These are phyloP conservation scores for Pestalotiopsis fici DNA, from an alignment of 2,329 filamentous ascomycete species.

Conservation along the genomic window DNA sequence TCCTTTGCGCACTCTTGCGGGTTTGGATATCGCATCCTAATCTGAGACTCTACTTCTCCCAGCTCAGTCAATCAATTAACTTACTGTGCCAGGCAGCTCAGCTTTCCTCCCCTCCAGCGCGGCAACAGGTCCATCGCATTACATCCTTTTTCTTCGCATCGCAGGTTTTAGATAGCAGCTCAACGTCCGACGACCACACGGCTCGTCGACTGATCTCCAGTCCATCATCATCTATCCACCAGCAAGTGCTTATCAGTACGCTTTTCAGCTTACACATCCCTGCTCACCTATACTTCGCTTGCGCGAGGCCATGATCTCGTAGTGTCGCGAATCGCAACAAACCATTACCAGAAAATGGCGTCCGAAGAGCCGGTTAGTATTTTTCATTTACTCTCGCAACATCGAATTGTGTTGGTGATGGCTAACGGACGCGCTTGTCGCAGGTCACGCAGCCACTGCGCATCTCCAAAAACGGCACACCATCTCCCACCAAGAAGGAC, in stretches of 20 bases:
- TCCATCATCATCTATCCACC: neutral
- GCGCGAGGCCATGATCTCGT: neutral
- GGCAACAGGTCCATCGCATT: neutral
- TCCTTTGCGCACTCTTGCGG: neutral
- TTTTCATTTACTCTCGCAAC: neutral
- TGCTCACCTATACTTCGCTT: neutral
- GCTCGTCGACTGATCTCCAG: neutral
- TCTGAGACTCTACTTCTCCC: neutral
- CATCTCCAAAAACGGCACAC: slow-evolving; percentile 68
- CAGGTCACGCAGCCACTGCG: slow-evolving; percentile 65
- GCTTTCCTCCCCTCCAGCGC: neutral
- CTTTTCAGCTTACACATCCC: neutral
- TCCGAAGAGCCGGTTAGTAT: slow-evolving; percentile 9
- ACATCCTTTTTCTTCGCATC: neutral
- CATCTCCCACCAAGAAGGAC: slow-evolving; percentile 58
- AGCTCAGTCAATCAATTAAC: neutral
- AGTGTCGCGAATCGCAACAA: neutral
- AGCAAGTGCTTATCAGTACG: neutral
- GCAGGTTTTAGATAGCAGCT: neutral
- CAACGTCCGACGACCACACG: neutral
- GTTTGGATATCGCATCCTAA: slow-evolving; percentile 6
- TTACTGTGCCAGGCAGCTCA: neutral
- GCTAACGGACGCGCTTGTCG: neutral
- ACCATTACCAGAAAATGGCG: slow-evolving; percentile 1
- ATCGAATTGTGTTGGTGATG: neutral